Base-by-base conservation (phyloP, 1,139 yeast genomes). In the Blastobotrys aristatus region DNA sequence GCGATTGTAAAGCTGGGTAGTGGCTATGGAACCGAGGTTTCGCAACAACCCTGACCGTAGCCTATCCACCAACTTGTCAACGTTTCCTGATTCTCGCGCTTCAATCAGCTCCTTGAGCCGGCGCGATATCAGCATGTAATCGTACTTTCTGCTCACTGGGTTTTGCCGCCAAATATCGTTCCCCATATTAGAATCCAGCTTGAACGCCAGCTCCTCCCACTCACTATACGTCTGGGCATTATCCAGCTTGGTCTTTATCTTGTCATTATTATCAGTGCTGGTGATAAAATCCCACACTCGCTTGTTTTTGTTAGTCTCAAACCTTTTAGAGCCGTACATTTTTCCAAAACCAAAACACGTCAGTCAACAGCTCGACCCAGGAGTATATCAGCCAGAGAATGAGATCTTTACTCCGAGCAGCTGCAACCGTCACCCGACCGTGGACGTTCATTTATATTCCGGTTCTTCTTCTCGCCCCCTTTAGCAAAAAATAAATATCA, bases 21-120 rank as follows among this genome's bases (percentile, higher is more conserved):
- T 88, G 2, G 95, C 79, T 4, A 92, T 86, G 1, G 96, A 95
- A 7, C 96, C 98, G 67, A 92, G 84, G 62, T 92, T 92, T 29
- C 98, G 70, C 42, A 92, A 69, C 58, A 88, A 76, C 0, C 96
- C 96, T 0, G 96, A 84, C 40, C 96, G 70, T 41, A 92, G 74
- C 39, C 85, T 70, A 22, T 87, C 82, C 69, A 85, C 76, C 26
- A 92, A 72, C 36, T 71, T 66, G 22, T 73, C 75, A 1, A 79
- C 68, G 59, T 87, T 83, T n/a, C 75, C 77, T 8, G 72, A 69
- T 14, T 72, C 66, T 46, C 95, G 68, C 0, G 96, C 92, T 29
- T 75, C 75, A 34, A 76, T 71, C 42, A 92, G 66, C 33, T 76
- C 72, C 51, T 80, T 77, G 49, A 84, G 71, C 45, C 97, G 73